A percentile compares a stretch with the other conserved stretches of the same genome.
Evolutionary conservation across 2,329 filamentous ascomycete species (phyloP).

Genomic region (Boeremia exigua): DNA sequence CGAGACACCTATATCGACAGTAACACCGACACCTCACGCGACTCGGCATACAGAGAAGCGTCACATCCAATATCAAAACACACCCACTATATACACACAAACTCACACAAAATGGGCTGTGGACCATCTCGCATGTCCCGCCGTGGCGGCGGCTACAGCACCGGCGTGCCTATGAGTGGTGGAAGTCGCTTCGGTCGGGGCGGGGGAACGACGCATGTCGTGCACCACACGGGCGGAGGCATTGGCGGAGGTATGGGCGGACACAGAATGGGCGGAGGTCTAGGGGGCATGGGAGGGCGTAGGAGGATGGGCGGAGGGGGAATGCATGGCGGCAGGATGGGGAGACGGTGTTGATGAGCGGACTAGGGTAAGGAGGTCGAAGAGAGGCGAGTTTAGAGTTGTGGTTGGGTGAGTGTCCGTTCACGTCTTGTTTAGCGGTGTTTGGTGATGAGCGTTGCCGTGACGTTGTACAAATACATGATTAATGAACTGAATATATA

Average conservation of each 20-base stretch:
- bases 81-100: background rate
- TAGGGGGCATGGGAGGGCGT: background rate
- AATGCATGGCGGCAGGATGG: background rate
- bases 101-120: conserved; percentile 6
- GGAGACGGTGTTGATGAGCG: background rate
- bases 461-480: too few relatives aligned
- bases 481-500: too few relatives aligned
- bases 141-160: background rate
- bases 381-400: background rate
- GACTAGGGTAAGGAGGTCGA: background rate
- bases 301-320: conserved; percentile 3
- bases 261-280: conserved; percentile 1
- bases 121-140: conserved; percentile 14
- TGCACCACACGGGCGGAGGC: conserved; percentile 8
- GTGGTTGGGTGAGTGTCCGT: background rate
- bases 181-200: conserved; percentile 8
- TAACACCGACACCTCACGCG: background rate
- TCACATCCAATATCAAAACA: background rate
- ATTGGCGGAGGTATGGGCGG: conserved; percentile 8
- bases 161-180: conserved; percentile 7
- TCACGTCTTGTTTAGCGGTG: background rate
- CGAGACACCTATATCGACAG: background rate
- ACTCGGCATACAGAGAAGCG: background rate
- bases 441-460: too few relatives aligned
- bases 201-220: conserved; percentile 8